Percentiles rank a stretch among this genome's conserved stretches.
Conservation (phyloP, 306 rosid species). For the Vicia faba region DNA sequence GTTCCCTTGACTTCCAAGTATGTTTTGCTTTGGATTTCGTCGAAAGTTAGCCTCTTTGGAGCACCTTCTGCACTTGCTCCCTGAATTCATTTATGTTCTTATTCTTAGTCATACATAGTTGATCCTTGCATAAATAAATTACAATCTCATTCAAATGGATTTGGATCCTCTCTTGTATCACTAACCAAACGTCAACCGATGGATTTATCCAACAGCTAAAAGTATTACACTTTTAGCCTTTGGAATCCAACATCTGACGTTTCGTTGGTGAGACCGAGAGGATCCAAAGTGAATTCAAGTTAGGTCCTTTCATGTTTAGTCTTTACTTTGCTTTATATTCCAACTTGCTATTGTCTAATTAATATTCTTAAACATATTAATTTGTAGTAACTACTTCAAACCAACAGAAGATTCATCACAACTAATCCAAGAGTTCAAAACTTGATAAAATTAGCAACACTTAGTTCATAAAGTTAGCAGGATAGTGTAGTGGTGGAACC, state of each 20-base stretch:
- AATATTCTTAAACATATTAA: constrained; percentile 13
- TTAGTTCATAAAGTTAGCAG: background rate
- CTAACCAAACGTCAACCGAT: background rate
- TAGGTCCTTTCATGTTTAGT: background rate
- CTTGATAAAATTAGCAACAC: background rate
- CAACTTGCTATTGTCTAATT: background rate
- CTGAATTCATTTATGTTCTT: constrained; percentile 40
- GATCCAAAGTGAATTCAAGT: constrained; percentile 1
- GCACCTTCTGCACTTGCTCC: constrained; percentile 93
- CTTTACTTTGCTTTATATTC: background rate
- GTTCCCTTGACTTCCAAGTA: constrained; percentile 91
- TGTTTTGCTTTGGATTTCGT: constrained; percentile 96
- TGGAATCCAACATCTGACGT: background rate
- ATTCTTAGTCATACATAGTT: constrained; percentile 13
- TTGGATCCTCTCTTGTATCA: background rate
- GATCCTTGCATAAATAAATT: background rate
- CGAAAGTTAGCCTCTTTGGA: constrained; percentile 84
- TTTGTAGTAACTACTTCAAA: background rate
- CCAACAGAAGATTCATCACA: constrained; percentile 21
- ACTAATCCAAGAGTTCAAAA: background rate
- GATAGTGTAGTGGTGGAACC: background rate
- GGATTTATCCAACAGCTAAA: background rate
- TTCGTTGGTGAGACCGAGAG: background rate
- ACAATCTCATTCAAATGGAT: background rate
- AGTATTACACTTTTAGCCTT: background rate